Conservation (phyloP, 495 filamentous ascomycete species). For the Aspergillus incahuasiensis region DNA sequence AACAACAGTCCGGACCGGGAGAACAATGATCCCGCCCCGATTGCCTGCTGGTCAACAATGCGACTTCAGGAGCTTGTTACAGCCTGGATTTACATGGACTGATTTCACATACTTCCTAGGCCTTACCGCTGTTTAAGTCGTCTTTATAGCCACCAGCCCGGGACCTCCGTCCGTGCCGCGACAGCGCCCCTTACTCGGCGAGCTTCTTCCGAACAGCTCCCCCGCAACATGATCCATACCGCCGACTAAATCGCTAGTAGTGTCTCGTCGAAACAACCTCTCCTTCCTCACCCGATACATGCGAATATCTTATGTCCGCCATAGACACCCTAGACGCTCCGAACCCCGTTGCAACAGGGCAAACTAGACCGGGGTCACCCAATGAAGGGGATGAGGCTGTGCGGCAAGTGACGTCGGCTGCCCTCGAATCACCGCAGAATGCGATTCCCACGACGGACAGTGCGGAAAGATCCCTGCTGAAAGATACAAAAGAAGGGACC, state of each 20-base stretch:
- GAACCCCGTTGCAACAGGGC: slow-evolving; percentile 25
- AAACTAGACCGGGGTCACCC: slow-evolving; percentile 18
- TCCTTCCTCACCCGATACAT: slow-evolving; percentile 43
- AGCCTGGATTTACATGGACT: background rate
- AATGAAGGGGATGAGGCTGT: slow-evolving; percentile 18
- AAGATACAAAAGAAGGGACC: slow-evolving; percentile 16
- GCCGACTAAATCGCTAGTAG: slow-evolving; percentile 8
- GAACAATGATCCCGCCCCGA: slow-evolving; percentile 24
- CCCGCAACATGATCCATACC: slow-evolving; percentile 23
- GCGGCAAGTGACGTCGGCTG: slow-evolving; percentile 17
- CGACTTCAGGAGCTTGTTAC: slow-evolving; percentile 2
- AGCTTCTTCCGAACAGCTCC: slow-evolving; percentile 1
- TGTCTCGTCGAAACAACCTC: slow-evolving; percentile 44
- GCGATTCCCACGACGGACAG: slow-evolving; percentile 11
- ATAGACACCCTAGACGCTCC: slow-evolving; percentile 24
- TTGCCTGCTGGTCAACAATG: slow-evolving; percentile 5
- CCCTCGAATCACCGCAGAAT: slow-evolving; percentile 21
- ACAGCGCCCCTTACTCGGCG: background rate
- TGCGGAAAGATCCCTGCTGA: slow-evolving; percentile 3
- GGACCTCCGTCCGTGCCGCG: background rate
- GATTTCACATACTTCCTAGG: background rate
- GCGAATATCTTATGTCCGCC: slow-evolving; percentile 39
- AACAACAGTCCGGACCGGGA: slow-evolving; percentile 15
- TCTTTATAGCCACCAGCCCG: background rate
- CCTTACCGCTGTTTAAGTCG: background rate